Conservation (phyloP, 1,139 yeast genomes). For the Arxiozyma telluris region DNA sequence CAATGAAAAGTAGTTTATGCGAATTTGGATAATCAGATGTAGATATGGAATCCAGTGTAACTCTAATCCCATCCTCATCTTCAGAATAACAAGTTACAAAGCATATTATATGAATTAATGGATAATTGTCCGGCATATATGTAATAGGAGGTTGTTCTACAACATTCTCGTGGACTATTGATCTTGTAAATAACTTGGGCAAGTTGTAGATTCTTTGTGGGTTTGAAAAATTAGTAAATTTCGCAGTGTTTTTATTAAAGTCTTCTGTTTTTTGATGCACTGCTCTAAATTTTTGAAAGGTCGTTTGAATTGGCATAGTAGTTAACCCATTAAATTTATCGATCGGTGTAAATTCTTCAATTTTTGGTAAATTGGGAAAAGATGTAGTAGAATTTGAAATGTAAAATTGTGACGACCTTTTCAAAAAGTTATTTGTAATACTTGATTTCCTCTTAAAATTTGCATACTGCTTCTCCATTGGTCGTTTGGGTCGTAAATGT, state of each 20-base stretch:
- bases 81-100: conserved; percentile 94
- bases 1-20: conserved; percentile 71
- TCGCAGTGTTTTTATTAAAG: too few relatives aligned
- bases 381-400: background rate
- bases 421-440: background rate
- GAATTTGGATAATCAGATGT: conserved; percentile 93
- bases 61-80: conserved; percentile 77
- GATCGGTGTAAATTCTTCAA: background rate
- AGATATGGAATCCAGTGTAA: conserved; percentile 82
- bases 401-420: conserved; percentile 2
- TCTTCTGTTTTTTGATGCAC: background rate
- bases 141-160: conserved; percentile 84
- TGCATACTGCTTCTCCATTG: background rate
- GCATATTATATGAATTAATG: conserved; percentile 74
- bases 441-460: background rate
- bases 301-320: conserved; percentile 28
- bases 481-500: conserved; percentile 20
- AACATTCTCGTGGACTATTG: conserved; percentile 59
- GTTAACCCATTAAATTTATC: conserved; percentile 25
- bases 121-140: conserved; percentile 73
- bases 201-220: background rate
- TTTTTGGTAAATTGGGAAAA: background rate
- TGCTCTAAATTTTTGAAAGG: background rate
- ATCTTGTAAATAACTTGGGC: background rate
- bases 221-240: background rate